Evolutionary conservation across 805 yeast species (phyloP), one percentile per base, ranked within the genome.

Genomic region (Ogataea glucozyma): DNA sequence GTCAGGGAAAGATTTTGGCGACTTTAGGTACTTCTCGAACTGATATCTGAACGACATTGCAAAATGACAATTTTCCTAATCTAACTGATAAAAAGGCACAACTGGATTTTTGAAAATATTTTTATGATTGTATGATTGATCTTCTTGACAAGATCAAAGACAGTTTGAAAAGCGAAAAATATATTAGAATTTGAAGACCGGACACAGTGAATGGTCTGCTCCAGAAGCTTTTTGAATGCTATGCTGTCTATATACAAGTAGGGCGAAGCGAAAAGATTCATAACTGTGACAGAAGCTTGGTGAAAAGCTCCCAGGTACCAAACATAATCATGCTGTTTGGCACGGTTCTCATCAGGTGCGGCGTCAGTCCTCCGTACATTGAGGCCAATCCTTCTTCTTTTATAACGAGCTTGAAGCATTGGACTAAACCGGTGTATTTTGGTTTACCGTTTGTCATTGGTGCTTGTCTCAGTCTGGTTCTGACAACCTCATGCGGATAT

Each of bases 251-350:
- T 34, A 14, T 34, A 34, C 41, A 36, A 38, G 34, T 40, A 34
- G 21, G 14, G 38, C 33, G 41, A 26, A 20, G 26, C 31, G 26
- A 38, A 40, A 17, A 26, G 22, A 19, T 31, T 51, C 37, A 60
- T 13, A 52, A 20, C 29, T 52, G 51, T 3, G 82, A 75, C 20
- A 83, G 64, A n/a, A 78, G 52, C 44, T 74, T 75, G 36, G 84
- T 80, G 42, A 85, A 80, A 24, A 93, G 63, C 61, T 93, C 99
- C 98, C 98, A 93, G 3, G 98, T 90, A 34, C 99, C 99, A 71
- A 93, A 93, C 99, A 93, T 93, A 54, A 93, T 91, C 61, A 93
- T 89, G 58, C 96, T 86, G 66, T 93, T 93, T 3, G 99, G 99
- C 40, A 93, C 99, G 0, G 99, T 93, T 66, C 99, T 79, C 70